These are phyloP conservation scores for Talaromyces albobiverticillius DNA, from an alignment of 2,329 filamentous ascomycete genomes.

Conservation along the genomic window DNA sequence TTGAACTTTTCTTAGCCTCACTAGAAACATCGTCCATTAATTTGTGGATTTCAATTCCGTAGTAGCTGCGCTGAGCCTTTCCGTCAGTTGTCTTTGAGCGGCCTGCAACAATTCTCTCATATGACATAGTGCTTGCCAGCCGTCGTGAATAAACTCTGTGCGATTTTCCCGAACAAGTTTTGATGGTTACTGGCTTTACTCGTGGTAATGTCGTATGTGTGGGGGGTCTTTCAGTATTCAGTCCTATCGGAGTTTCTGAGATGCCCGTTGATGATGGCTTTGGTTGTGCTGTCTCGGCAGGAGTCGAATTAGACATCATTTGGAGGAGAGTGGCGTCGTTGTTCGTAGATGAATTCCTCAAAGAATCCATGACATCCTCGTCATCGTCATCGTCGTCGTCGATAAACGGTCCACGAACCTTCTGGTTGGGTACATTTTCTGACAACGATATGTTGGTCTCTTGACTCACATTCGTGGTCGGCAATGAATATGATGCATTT, in stretches of 20 bases:
- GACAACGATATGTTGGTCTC: not conserved
- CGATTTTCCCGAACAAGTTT: constrained; percentile 49
- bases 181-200: constrained; percentile 31
- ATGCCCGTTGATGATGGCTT: not conserved
- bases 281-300: not conserved
- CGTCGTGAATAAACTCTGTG: constrained; percentile 43
- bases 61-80: constrained; percentile 66
- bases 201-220: not conserved
- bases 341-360: constrained; percentile 28
- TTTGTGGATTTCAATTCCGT: constrained; percentile 86
- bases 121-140: constrained; percentile 38
- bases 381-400: constrained; percentile 17
- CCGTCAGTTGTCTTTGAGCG: constrained; percentile 51
- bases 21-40: constrained; percentile 70
- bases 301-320: constrained; percentile 1
- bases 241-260: not conserved
- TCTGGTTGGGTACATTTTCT: not conserved
- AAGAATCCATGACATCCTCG: constrained; percentile 25
- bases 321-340: constrained; percentile 27
- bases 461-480: not conserved
- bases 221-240: not conserved
- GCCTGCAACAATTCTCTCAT: constrained; percentile 53
- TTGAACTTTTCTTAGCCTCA: constrained; percentile 48
- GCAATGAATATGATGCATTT: not conserved
- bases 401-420: constrained; percentile 10